Percentiles rank a stretch among this genome's conserved stretches.
Evolutionary conservation across 1,139 yeast species (phyloP).

Genomic region (Maudiozyma humilis): DNA sequence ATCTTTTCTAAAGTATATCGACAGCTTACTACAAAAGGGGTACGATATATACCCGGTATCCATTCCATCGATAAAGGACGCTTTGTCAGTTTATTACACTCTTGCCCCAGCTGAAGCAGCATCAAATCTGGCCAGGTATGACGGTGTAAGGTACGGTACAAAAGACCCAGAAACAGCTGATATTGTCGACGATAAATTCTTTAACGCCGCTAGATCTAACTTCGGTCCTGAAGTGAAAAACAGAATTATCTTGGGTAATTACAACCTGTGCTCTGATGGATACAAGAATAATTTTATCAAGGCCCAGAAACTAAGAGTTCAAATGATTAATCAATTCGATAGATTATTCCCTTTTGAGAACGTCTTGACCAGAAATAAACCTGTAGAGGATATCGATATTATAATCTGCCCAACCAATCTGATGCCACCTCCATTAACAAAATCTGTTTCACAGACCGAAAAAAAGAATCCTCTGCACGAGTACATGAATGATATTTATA

Average conservation of each 20-base stretch:
- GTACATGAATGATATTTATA: constrained; percentile 73
- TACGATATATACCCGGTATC: constrained; percentile 57
- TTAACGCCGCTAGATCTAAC: constrained; percentile 49
- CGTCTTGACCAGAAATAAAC: constrained; percentile 30
- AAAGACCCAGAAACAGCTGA: constrained; percentile 34
- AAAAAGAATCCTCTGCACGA: constrained; percentile 44
- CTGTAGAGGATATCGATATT: constrained; percentile 50
- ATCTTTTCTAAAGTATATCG: constrained; percentile 42
- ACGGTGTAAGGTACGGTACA: constrained; percentile 79
- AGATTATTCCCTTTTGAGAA: constrained; percentile 49
- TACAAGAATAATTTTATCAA: constrained; percentile 69
- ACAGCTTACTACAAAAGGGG: constrained; percentile 39
- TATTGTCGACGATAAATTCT: constrained; percentile 35
- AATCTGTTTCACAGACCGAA: constrained; percentile 33
- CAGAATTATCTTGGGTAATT: constrained; percentile 78
- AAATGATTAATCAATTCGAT: constrained; percentile 59
- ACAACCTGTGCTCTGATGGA: constrained; percentile 64
- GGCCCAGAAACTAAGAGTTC: constrained; percentile 62
- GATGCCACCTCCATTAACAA: constrained; percentile 47
- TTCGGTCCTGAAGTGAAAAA: constrained; percentile 81
- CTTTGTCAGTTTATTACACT: constrained; percentile 81
- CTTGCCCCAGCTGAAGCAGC: constrained; percentile 91
- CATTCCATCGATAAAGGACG: constrained; percentile 55
- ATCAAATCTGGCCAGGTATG: constrained; percentile 81
- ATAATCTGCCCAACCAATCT: constrained; percentile 67